phyloP scores from a whole-genome alignment of 805 yeast genomes.

The Wickerhamiella hasegawae region DNA sequence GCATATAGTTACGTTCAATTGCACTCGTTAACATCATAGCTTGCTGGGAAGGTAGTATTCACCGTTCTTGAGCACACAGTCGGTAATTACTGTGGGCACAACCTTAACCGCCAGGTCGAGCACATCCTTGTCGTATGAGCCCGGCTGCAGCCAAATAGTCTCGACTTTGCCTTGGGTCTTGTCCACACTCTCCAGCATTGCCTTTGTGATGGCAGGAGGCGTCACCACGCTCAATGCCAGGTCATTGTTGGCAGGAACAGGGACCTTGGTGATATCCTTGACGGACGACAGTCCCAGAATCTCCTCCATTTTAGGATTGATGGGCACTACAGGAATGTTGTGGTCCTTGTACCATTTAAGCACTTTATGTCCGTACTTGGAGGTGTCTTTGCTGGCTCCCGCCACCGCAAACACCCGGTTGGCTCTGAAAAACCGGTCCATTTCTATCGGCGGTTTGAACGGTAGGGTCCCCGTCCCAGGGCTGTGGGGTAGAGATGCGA shows the following conservation, averaged over 20 bases:
- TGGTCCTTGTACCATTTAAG: slow-evolving; percentile 48
- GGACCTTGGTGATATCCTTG: slow-evolving; percentile 13
- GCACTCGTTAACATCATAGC: background rate
- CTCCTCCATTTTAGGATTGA: slow-evolving; percentile 39
- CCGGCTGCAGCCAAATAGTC: slow-evolving; percentile 76
- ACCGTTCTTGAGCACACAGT: slow-evolving; percentile 60
- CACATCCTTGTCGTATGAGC: slow-evolving; percentile 42
- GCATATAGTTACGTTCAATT: background rate
- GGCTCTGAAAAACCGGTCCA: slow-evolving; percentile 33
- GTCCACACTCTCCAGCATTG: slow-evolving; percentile 27
- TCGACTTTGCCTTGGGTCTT: slow-evolving; percentile 23
- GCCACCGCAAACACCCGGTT: slow-evolving; percentile 43
- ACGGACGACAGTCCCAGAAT: slow-evolving; percentile 32
- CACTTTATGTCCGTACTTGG: slow-evolving; percentile 57
- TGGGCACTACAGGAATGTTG: slow-evolving; percentile 43
- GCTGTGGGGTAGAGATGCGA: no score
- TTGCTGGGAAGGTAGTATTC: slow-evolving; percentile 21
- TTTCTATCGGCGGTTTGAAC: no score
- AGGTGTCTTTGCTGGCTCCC: slow-evolving; percentile 52
- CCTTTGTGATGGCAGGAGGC: slow-evolving; percentile 47
- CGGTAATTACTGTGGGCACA: slow-evolving; percentile 30
- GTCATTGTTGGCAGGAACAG: slow-evolving; percentile 10
- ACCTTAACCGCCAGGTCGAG: slow-evolving; percentile 19
- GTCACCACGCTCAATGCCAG: slow-evolving; percentile 53
- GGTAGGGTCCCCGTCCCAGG: no score